Evolutionary conservation across 345 rosid genomes (phyloP).

Genomic region (Brassica juncea): DNA sequence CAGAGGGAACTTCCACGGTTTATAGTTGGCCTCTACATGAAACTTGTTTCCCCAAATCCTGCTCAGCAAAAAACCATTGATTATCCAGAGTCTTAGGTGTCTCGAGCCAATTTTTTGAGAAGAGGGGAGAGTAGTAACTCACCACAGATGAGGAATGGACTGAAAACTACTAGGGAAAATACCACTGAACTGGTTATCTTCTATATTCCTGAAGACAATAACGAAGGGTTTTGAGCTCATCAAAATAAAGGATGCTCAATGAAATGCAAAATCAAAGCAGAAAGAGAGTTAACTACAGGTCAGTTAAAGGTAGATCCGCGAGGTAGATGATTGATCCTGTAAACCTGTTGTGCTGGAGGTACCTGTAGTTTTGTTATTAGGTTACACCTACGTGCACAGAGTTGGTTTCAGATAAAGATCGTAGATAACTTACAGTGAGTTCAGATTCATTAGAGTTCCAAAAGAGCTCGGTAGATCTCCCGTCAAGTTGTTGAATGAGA

Average conservation of each 20-base stretch:
- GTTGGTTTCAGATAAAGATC: too few relatives aligned
- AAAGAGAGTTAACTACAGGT: conserved; percentile 59
- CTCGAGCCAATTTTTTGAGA: conserved; percentile 5
- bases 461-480: conserved; percentile 93
- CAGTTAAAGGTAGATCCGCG: conserved; percentile 64
- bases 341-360: conserved; percentile 74
- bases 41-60: conserved; percentile 88
- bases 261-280: conserved; percentile 22
- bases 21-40: conserved; percentile 51
- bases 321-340: conserved; percentile 90
- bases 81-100: conserved; percentile 2
- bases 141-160: conserved; percentile 78
- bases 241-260: conserved; percentile 20
- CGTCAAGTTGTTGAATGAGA: conserved; percentile 70
- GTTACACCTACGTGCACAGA: not conserved
- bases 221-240: conserved; percentile 26
- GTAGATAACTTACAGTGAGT: conserved; percentile 54
- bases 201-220: conserved; percentile 64
- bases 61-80: conserved; percentile 27
- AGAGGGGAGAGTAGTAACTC: conserved; percentile 30
- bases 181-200: conserved; percentile 79
- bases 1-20: conserved; percentile 79
- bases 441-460: conserved; percentile 66
- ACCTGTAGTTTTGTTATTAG: conserved; percentile 48
- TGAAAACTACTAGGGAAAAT: conserved; percentile 77